Evolutionary conservation across 192 early-diverging fungal species (phyloP).

Genomic region (Podila horticola): DNA sequence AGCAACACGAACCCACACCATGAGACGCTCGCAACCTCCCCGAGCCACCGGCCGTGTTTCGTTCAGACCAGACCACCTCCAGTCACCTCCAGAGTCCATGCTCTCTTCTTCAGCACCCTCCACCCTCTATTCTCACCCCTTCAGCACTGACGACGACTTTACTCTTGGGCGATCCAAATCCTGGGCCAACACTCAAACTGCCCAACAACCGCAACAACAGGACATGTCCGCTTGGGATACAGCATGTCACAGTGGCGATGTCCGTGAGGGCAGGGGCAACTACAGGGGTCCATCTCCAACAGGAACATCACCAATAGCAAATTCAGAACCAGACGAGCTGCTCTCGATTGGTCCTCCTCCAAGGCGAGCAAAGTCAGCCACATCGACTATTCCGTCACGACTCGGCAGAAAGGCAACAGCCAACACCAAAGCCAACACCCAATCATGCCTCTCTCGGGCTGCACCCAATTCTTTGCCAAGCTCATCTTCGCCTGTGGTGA

Average conservation of each 20-base stretch:
- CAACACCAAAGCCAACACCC: background rate
- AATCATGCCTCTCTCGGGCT: background rate
- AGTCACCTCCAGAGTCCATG: background rate
- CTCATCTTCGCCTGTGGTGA: background rate
- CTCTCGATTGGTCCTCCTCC: too few relatives aligned
- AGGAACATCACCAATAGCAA: too few relatives aligned
- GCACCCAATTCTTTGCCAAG: background rate
- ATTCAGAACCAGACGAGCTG: too few relatives aligned
- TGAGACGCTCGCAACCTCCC: constrained; percentile 13
- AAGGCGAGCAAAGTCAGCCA: too few relatives aligned
- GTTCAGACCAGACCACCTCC: constrained; percentile 10
- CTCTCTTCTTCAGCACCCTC: constrained; percentile 1
- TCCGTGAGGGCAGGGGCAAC: too few relatives aligned
- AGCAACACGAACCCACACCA: background rate
- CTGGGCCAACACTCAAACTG: background rate
- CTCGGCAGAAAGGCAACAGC: background rate
- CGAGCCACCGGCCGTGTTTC: constrained; percentile 19
- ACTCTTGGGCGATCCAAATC: background rate
- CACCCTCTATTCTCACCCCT: background rate
- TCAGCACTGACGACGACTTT: constrained; percentile 3
- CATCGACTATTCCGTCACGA: background rate
- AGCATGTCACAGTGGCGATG: too few relatives aligned
- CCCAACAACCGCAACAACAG: too few relatives aligned
- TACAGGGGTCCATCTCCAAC: too few relatives aligned
- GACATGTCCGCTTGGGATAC: too few relatives aligned